Evolutionary conservation across 306 rosid species (phyloP), one percentile per base, ranked within the genome.

Genomic region (Lathyrus oleraceus): DNA sequence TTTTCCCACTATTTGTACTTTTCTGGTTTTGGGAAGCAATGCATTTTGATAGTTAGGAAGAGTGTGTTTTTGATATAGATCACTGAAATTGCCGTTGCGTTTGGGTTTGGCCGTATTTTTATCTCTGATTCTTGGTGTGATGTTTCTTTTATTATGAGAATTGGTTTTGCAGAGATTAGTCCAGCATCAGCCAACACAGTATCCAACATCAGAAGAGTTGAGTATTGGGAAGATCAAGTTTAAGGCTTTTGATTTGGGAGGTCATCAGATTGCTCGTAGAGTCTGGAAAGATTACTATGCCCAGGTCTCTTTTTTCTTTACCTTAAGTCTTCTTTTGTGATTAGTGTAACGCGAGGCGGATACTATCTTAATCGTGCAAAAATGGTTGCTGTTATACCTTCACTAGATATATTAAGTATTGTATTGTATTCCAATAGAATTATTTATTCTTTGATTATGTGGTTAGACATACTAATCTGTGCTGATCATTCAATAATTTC

Each of bases 251-350:
- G 96, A 88, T 81, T 82, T 91, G 12, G 96, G 96, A 13, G 91
- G 98, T 44, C 97, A 90, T 72, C 96, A 84, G 78, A 84, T 89
- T 68, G 96, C 97, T 75, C 87, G 97, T 9, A 81, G 96, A 76
- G 98, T 94, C 60, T 90, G 97, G 98, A 90, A 88, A 84, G 98
- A 93, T 78, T 90, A 93, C 83, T 90, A 90, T 75, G 90, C 98
- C 15, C 88, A 93, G 98, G 98, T 15, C 49, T 66, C 35, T 16
- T 48, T 43, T 17, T 10, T 30, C 23, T 19, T 10, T 44, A 4
- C 14, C 28, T 44, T 1, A 12, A 5, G 1, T 48, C 54, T 9
- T 12, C 17, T 54, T 10, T 21, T 15, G 51, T 53, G 21, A 17
- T 30, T 4, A 20, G 20, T 5, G 16, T 45, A 63, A n/a, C 14